A percentile compares a stretch with the other conserved stretches of the same genome.
Conservation (phyloP, 495 filamentous ascomycete species). For the Daldinia caldariorum region DNA sequence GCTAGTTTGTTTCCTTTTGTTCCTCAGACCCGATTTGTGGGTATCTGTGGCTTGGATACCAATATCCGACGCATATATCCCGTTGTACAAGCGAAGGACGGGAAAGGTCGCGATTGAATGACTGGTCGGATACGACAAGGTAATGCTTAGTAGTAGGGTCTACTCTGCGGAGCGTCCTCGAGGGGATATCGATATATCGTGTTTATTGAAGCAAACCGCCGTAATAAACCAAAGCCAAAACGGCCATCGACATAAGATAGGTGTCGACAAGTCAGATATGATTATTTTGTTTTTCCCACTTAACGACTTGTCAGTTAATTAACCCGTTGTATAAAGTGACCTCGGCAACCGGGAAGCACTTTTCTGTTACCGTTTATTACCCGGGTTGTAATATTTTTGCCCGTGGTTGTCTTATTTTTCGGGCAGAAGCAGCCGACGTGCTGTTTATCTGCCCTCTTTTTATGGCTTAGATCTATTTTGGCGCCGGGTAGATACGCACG, state of each 20-base stretch:
- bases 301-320: slow-evolving; percentile 32
- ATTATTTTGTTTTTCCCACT: slow-evolving; percentile 7
- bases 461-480: slow-evolving; percentile 29
- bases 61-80: slow-evolving; percentile 41
- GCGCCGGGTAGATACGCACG: slow-evolving; percentile 42
- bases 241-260: slow-evolving; percentile 26
- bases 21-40: slow-evolving; percentile 38
- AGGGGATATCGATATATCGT: slow-evolving; percentile 35
- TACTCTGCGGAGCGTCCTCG: slow-evolving; percentile 33
- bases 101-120: slow-evolving; percentile 30
- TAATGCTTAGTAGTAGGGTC: slow-evolving; percentile 18
- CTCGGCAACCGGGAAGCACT: slow-evolving; percentile 13
- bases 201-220: slow-evolving; percentile 36
- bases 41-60: slow-evolving; percentile 29
- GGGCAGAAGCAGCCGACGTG: slow-evolving; percentile 40
- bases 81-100: slow-evolving; percentile 27
- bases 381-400: slow-evolving; percentile 21
- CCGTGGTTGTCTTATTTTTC: slow-evolving; percentile 29
- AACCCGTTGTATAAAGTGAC: slow-evolving; percentile 5
- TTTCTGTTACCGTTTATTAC: slow-evolving; percentile 22
- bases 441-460: slow-evolving; percentile 28
- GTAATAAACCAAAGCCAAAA: slow-evolving; percentile 30
- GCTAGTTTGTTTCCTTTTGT: slow-evolving; percentile 27
- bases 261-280: slow-evolving; percentile 39
- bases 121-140: slow-evolving; percentile 28